phyloP scores from a whole-genome alignment of 164 flowering plant species.

The Magnolia sinica region DNA sequence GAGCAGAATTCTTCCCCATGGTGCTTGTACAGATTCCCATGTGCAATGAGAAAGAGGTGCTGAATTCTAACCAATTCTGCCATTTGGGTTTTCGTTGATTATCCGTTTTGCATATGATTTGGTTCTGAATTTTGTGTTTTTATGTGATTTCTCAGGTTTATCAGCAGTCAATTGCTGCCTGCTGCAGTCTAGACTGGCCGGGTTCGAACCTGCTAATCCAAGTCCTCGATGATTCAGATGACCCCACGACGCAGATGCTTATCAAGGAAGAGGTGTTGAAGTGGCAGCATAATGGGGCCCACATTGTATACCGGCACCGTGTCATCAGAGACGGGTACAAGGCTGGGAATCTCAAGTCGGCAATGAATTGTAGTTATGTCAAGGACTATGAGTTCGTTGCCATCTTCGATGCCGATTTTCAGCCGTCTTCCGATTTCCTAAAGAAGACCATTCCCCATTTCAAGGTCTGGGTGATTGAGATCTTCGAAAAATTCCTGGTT shows the following conservation, averaged over 20 bases:
- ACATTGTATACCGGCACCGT: conserved; percentile 80
- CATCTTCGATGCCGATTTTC: conserved; percentile 97
- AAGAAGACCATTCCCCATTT: conserved; percentile 80
- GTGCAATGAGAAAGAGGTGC: conserved; percentile 98
- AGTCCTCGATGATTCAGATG: conserved; percentile 91
- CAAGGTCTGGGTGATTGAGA: conserved; percentile 44
- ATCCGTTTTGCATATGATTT: background rate
- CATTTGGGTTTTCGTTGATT: background rate
- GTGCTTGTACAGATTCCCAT: conserved; percentile 98
- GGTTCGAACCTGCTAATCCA: conserved; percentile 72
- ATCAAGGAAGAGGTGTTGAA: conserved; percentile 87
- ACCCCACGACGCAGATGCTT: conserved; percentile 65
- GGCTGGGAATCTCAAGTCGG: conserved; percentile 96
- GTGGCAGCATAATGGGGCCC: conserved; percentile 83
- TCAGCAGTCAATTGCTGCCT: conserved; percentile 94
- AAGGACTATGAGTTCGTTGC: conserved; percentile 91
- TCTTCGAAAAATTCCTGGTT: background rate
- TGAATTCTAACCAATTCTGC: background rate
- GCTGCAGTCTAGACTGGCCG: conserved; percentile 94
- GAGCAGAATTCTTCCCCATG: conserved; percentile 65
- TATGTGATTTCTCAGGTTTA: conserved; percentile 60
- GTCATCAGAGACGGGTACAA: conserved; percentile 90
- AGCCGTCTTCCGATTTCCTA: conserved; percentile 81
- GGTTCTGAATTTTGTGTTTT: background rate
- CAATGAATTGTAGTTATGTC: conserved; percentile 92